These are phyloP conservation scores for Quercus bicolor DNA, from an alignment of 306 rosid species.

Conservation along the genomic window DNA sequence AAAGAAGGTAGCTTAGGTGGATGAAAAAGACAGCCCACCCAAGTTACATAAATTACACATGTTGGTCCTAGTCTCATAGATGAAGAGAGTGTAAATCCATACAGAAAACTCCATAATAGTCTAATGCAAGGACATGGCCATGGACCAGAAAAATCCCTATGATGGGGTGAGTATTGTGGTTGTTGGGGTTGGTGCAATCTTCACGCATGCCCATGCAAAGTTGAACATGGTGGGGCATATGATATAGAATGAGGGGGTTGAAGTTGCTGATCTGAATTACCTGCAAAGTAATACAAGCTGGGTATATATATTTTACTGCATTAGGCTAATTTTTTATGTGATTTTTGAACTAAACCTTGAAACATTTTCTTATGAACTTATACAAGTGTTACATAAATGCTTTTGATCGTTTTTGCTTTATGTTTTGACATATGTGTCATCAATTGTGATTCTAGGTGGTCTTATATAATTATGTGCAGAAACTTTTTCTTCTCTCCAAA, in stretches of 20 bases:
- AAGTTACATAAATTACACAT: conserved; percentile 27
- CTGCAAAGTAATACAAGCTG: neutral
- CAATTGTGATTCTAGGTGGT: no score
- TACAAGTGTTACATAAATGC: no score
- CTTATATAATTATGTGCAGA: no score
- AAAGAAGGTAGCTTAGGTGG: conserved; percentile 22
- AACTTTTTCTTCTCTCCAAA: no score
- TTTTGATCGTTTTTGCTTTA: no score
- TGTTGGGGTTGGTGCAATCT: conserved; percentile 47
- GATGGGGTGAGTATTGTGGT: conserved; percentile 20
- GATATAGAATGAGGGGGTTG: neutral
- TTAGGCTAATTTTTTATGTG: no score
- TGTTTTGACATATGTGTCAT: no score
- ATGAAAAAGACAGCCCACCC: conserved; percentile 41
- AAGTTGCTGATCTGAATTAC: neutral
- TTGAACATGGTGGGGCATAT: conserved; percentile 11
- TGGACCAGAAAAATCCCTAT: neutral
- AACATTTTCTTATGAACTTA: no score
- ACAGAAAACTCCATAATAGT: neutral
- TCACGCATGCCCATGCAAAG: conserved; percentile 9
- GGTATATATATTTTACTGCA: neutral
- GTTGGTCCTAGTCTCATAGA: conserved; percentile 7
- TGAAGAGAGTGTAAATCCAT: neutral
- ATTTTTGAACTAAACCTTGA: no score
- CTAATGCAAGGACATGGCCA: neutral